Evolutionary conservation across 257 asterid species (phyloP).

Genomic region (Gentiana straminea): DNA sequence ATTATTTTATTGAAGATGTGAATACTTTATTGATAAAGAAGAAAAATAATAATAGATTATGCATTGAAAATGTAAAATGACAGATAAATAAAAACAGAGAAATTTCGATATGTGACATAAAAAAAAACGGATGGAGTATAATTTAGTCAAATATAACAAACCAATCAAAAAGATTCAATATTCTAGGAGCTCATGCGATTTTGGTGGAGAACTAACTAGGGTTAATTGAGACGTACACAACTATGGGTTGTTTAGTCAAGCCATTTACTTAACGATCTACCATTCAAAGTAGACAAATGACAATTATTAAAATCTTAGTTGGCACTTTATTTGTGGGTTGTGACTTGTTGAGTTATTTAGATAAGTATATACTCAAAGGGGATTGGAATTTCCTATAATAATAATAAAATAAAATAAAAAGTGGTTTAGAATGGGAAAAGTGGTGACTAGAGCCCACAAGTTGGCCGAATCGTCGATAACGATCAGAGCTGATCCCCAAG

Average conservation of each 20-base stretch:
- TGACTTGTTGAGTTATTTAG: slow-evolving; percentile 18
- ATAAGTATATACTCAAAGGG: slow-evolving; percentile 2
- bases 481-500: slow-evolving; percentile 9
- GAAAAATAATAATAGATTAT: too few species aligned
- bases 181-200: neutral
- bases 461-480: neutral
- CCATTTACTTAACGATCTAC: slow-evolving; percentile 6
- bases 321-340: slow-evolving; percentile 18
- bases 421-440: neutral
- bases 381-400: too few species aligned
- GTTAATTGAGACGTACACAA: slow-evolving; percentile 11
- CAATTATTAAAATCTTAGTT: slow-evolving; percentile 5
- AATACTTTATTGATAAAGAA: too few species aligned
- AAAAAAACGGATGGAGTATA: too few species aligned
- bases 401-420: neutral
- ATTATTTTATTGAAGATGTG: too few species aligned
- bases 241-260: slow-evolving; percentile 12
- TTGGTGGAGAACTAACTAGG: neutral
- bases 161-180: too few species aligned
- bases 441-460: slow-evolving; percentile 13
- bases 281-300: neutral
- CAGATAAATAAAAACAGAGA: too few species aligned
- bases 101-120: too few species aligned
- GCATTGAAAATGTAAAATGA: too few species aligned
- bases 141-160: too few species aligned